Evolutionary conservation across 2,329 filamentous ascomycete species (phyloP).

Genomic region (Biscogniauxia marginata): DNA sequence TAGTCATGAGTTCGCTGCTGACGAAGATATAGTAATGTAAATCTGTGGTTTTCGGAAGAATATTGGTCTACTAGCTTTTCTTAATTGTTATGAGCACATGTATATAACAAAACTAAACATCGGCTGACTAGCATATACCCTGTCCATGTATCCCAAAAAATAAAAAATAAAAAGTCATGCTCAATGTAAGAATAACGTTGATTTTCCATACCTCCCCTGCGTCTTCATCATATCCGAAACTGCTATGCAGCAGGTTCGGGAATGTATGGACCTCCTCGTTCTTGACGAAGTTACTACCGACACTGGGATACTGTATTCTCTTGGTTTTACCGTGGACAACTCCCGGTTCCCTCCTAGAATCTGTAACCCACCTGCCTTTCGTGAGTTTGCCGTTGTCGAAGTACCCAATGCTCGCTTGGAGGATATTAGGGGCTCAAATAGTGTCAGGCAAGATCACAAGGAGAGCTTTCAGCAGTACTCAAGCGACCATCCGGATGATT

Average conservation of each 20-base stretch:
- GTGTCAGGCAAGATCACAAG: conserved; percentile 98
- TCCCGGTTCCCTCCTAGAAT: conserved; percentile 98
- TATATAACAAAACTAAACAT: too few species aligned
- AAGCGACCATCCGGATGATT: conserved; percentile 98
- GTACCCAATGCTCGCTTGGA: conserved; percentile 99
- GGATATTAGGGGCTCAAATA: conserved; percentile 97
- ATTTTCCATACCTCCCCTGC: too few species aligned
- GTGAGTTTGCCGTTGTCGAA: conserved; percentile 98
- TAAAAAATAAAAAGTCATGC: too few species aligned
- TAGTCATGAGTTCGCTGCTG: too few species aligned
- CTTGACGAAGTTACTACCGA: conserved; percentile 99
- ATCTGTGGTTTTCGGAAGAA: too few species aligned
- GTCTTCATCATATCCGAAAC: too few species aligned
- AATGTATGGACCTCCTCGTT: conserved; percentile 99
- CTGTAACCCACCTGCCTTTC: conserved; percentile 96
- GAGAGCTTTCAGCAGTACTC: conserved; percentile 99
- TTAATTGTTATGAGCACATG: too few species aligned
- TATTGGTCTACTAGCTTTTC: too few species aligned
- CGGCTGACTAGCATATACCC: too few species aligned
- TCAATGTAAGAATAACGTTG: too few species aligned
- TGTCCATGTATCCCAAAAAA: too few species aligned
- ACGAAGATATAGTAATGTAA: too few species aligned
- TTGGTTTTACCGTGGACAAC: conserved; percentile 99
- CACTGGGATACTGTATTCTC: conserved; percentile 94
- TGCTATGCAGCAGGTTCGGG: conserved; percentile 99